Conservation (phyloP, 371 early-diverging fungal genomes). For the Mucor indicus region DNA sequence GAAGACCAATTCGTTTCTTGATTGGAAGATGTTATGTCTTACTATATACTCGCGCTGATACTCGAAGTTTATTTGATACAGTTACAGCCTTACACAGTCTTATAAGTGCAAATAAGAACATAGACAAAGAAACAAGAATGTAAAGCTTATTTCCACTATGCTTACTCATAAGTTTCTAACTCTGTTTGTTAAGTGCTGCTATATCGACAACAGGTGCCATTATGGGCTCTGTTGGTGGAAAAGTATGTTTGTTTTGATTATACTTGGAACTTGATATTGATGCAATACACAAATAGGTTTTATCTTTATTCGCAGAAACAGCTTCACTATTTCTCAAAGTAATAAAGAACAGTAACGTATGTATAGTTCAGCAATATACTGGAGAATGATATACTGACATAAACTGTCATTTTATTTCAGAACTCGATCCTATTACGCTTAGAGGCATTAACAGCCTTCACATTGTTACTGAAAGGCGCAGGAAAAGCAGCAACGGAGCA, state of each 20-base stretch:
- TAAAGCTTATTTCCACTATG: slow-evolving; percentile 28
- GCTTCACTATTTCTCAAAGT: slow-evolving; percentile 60
- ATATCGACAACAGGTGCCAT: slow-evolving; percentile 73
- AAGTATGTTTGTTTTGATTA: slow-evolving; percentile 25
- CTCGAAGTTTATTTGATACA: slow-evolving; percentile 75
- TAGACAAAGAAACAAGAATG: slow-evolving; percentile 60
- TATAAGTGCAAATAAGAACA: slow-evolving; percentile 64
- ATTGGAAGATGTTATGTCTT: slow-evolving; percentile 74
- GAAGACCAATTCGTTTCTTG: slow-evolving; percentile 73
- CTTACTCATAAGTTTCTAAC: too few relatives aligned
- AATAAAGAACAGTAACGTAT: slow-evolving; percentile 67
- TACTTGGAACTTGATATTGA: neutral
- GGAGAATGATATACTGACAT: too few relatives aligned
- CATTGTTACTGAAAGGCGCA: slow-evolving; percentile 69
- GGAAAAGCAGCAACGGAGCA: slow-evolving; percentile 75
- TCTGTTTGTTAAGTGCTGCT: slow-evolving; percentile 69
- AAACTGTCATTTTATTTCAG: slow-evolving; percentile 12
- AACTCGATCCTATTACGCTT: slow-evolving; percentile 62
- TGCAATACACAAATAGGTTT: slow-evolving; percentile 33
- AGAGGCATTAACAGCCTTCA: slow-evolving; percentile 72
- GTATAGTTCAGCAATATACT: too few relatives aligned
- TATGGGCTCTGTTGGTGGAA: slow-evolving; percentile 66
- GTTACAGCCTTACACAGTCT: slow-evolving; percentile 68
- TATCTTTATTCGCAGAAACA: slow-evolving; percentile 81
- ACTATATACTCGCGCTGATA: slow-evolving; percentile 71